A percentile compares a stretch with the other conserved stretches of the same genome.
Evolutionary conservation across 306 rosid genomes (phyloP).

Genomic region (Fagus crenata): DNA sequence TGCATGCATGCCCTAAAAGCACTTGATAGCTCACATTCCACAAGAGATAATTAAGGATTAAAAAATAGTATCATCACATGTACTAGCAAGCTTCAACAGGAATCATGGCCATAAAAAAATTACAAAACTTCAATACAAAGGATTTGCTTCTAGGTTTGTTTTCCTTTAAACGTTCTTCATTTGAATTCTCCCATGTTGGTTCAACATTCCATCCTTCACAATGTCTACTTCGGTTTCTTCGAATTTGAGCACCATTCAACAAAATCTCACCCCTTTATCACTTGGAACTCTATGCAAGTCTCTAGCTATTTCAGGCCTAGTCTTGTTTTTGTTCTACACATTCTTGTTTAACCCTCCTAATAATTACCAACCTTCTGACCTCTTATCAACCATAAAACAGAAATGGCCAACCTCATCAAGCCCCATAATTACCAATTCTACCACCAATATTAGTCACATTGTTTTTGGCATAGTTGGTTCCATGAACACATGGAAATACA

Average conservation of each 20-base stretch:
- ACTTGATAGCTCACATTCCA: neutral
- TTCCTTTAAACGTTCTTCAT: neutral
- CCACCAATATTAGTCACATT: slow-evolving; percentile 39
- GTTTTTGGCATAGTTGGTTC: slow-evolving; percentile 44
- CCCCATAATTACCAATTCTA: neutral
- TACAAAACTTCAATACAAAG: neutral
- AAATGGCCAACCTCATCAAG: slow-evolving; percentile 8
- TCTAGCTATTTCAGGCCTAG: slow-evolving; percentile 27
- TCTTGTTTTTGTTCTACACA: slow-evolving; percentile 32
- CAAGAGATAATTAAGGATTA: neutral
- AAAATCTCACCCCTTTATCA: slow-evolving; percentile 13
- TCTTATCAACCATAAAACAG: slow-evolving; percentile 27
- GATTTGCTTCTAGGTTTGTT: too few relatives aligned
- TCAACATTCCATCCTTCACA: neutral
- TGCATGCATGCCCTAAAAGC: neutral
- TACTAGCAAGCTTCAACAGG: slow-evolving; percentile 5
- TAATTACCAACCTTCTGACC: slow-evolving; percentile 27
- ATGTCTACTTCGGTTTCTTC: slow-evolving; percentile 24
- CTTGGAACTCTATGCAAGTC: slow-evolving; percentile 28
- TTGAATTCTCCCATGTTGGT: neutral
- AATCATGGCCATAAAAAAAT: slow-evolving; percentile 1
- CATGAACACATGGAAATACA: slow-evolving; percentile 46
- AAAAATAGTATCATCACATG: neutral
- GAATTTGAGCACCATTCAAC: slow-evolving; percentile 16
- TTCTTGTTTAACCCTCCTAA: slow-evolving; percentile 13